phyloP scores from a whole-genome alignment of 208 protist genomes.

The Trichomonas vaginalis region DNA sequence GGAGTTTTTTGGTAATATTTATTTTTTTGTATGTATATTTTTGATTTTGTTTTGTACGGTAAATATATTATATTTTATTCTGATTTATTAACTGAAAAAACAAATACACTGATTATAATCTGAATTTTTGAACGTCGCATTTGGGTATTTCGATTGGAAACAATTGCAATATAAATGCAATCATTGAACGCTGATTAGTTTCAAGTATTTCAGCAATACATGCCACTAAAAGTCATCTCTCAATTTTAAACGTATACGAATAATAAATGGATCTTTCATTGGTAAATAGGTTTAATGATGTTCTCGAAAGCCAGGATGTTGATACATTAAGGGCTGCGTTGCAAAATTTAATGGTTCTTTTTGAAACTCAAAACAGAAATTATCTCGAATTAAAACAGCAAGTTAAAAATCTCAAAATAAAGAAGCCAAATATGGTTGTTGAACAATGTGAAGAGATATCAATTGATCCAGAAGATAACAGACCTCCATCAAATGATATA shows the following conservation, averaged over 20 bases:
- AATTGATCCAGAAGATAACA: neutral
- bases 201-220: no score
- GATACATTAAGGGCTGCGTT: neutral
- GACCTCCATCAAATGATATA: neutral
- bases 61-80: no score
- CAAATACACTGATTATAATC: no score
- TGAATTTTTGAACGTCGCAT: no score
- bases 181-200: no score
- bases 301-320: neutral
- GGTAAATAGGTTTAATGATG: neutral
- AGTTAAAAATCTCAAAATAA: neutral
- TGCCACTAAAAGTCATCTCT: no score
- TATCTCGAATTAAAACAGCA: slow-evolving; percentile 10
- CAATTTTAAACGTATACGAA: neutral
- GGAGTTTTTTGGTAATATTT: no score
- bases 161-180: no score
- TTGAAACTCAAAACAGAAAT: slow-evolving; percentile 13
- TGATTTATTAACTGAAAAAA: no score
- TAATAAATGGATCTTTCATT: neutral
- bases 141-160: no score
- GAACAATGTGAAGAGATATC: neutral
- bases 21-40: no score
- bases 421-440: neutral
- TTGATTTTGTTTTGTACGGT: no score
- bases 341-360: neutral